Percentiles rank a stretch among this genome's conserved stretches.
Conservation (phyloP, 176 grass and related monocot species). For the Cenchrus purpureus region DNA sequence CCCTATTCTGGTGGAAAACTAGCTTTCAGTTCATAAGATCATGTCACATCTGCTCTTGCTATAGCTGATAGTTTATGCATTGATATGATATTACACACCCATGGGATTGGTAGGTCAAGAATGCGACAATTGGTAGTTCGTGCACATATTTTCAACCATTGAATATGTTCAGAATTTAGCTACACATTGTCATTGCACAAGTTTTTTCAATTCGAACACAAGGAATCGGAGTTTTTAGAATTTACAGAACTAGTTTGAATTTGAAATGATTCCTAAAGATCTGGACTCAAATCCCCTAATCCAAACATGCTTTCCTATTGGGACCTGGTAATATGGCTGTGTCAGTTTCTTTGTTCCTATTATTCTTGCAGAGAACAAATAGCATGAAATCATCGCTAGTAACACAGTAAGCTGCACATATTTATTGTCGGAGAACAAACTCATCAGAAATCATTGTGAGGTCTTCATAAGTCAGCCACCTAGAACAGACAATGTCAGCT, state of each 20-base stretch:
- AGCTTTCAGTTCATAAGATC: neutral
- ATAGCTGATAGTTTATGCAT: constrained; percentile 10
- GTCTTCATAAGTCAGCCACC: constrained; percentile 33
- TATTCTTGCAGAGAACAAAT: neutral
- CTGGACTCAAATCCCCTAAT: neutral
- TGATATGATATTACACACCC: neutral
- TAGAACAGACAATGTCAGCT: constrained; percentile 57
- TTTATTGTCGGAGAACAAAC: constrained; percentile 18
- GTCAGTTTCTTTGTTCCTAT: constrained; percentile 10
- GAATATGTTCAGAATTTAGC: neutral
- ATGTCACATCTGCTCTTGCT: constrained; percentile 7
- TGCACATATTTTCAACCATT: constrained; percentile 14
- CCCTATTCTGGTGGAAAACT: constrained; percentile 10
- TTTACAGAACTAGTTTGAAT: neutral
- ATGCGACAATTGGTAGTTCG: neutral
- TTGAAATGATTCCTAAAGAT: neutral
- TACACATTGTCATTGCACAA: neutral
- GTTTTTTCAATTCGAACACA: neutral
- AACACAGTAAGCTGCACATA: constrained; percentile 28
- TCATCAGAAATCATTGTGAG: constrained; percentile 36
- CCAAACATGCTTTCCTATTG: neutral
- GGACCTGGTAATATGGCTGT: constrained; percentile 24
- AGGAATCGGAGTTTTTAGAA: neutral
- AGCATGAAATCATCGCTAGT: constrained; percentile 4
- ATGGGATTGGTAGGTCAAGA: constrained; percentile 16